Base-by-base conservation (phyloP, 495 filamentous ascomycete species). In the Trichoderma orchidacearum region DNA sequence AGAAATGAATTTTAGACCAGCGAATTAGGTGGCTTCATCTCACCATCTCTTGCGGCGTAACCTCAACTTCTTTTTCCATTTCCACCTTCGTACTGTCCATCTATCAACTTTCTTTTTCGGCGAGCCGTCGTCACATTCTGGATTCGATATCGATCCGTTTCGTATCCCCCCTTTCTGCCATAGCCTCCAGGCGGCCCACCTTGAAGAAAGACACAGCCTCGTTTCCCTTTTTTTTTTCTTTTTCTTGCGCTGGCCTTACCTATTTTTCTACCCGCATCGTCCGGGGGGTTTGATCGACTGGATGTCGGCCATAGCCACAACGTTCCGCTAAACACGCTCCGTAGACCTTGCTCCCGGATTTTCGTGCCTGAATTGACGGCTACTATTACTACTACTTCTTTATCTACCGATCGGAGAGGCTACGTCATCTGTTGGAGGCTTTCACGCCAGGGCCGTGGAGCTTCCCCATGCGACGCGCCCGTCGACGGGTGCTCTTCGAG, bases 401-500 rank as follows among this genome's bases (percentile, higher is more conserved):
- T n/a, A n/a, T 36, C 41, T 18, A 12, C 41, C 41, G 21, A n/a
- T 15, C 21, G n/a, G n/a, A n/a, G n/a, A n/a, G n/a, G 18, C 41
- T 48, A 48, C 41, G 41, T 48, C 41, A 48, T 48, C 21, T 48
- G 5, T 7, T 25, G 8, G 2, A 25, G 15, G 27, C 21, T 11
- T 48, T 48, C 41, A 48, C 41, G 21, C 41, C 32, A 35, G n/a
- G n/a, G 27, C 41, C 41, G 41, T 25, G 41, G 41, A 48, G 41
- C 41, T 48, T 27, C 41, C 41, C 41, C 41, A 48, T 48, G 41
- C 41, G 41, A 48, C 41, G 41, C 41, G 41, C 41, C 41, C 41
- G 41, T 48, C 41, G 41, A 48, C 41, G 41, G 41, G 41, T 48
- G 41, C 41, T 48, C 41, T 48, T 23, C 41, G 41, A 48, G 41